A percentile compares a stretch with the other conserved stretches of the same genome.
These are phyloP conservation scores for Paratinospora sagittata DNA, from an alignment of 164 flowering plant species.

Conservation along the genomic window DNA sequence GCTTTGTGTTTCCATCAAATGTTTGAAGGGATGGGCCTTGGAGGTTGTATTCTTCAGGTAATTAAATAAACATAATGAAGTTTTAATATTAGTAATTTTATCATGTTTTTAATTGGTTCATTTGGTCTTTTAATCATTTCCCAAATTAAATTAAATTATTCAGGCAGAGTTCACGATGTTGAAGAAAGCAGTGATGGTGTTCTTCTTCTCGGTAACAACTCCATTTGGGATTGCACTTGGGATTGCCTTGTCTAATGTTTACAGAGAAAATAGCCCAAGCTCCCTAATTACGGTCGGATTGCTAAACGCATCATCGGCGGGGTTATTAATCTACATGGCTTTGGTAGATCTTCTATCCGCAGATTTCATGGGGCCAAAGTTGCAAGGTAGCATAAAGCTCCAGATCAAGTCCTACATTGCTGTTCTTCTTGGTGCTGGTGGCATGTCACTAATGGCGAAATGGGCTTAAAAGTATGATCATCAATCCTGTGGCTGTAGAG, in stretches of 20 bases:
- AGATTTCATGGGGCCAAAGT: no score
- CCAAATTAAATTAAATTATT: no score
- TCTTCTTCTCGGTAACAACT: conserved; percentile 50
- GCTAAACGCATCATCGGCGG: conserved; percentile 40
- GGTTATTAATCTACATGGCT: conserved; percentile 48
- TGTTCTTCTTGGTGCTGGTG: conserved; percentile 45
- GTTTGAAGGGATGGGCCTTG: conserved; percentile 41
- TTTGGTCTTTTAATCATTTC: no score
- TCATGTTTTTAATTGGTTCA: no score
- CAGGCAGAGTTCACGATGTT: conserved; percentile 37
- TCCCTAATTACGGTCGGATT: conserved; percentile 43
- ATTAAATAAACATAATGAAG: no score
- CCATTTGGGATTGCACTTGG: conserved; percentile 49
- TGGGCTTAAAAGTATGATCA: conserved; percentile 12
- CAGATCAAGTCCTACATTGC: conserved; percentile 35
- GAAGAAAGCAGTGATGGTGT: conserved; percentile 40
- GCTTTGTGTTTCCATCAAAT: conserved; percentile 36
- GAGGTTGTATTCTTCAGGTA: conserved; percentile 33
- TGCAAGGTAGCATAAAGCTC: no score
- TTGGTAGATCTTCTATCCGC: conserved; percentile 45
- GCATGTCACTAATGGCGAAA: conserved; percentile 51
- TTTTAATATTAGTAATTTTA: no score
- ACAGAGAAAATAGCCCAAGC: no score
- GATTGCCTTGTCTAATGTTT: no score
- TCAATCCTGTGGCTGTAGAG: no score